Conservation (phyloP, 2,329 filamentous ascomycete genomes). For the Neofusicoccum ribis region DNA sequence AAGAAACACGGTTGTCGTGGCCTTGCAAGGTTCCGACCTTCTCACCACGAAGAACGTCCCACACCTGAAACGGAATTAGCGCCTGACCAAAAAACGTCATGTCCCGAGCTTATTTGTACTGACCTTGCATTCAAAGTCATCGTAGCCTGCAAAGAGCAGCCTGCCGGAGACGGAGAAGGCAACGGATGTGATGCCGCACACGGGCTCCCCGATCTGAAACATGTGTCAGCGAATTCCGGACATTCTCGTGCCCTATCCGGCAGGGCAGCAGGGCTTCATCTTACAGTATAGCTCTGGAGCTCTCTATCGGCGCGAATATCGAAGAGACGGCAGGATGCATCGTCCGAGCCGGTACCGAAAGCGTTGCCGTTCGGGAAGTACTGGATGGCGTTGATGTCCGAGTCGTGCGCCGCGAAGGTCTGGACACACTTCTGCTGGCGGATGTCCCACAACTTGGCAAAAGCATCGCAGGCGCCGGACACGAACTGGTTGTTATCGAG, state of each 20-base stretch:
- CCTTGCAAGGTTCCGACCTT: constrained; percentile 95
- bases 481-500: constrained; percentile 99
- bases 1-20: constrained; percentile 98
- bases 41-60: constrained; percentile 95
- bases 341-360: constrained; percentile 96
- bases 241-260: background rate
- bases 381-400: constrained; percentile 98
- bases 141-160: constrained; percentile 93
- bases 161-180: constrained; percentile 96
- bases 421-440: constrained; percentile 97
- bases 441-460: constrained; percentile 98
- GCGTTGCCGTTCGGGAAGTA: constrained; percentile 99
- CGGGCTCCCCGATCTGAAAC: constrained; percentile 87
- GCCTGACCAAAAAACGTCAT: constrained; percentile 9
- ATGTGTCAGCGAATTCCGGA: constrained; percentile 12
- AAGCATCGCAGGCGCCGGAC: constrained; percentile 97
- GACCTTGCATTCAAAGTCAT: constrained; percentile 99
- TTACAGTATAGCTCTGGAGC: constrained; percentile 67
- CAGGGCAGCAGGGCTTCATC: constrained; percentile 23
- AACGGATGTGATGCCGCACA: constrained; percentile 97
- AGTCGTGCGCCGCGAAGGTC: constrained; percentile 97
- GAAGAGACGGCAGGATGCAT: constrained; percentile 94
- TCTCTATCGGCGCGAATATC: constrained; percentile 94
- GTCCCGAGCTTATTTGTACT: constrained; percentile 31
- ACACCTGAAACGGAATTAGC: constrained; percentile 66